These are phyloP conservation scores for Lobulomyces angularis DNA, from an alignment of 192 early-diverging fungal species.

Conservation along the genomic window DNA sequence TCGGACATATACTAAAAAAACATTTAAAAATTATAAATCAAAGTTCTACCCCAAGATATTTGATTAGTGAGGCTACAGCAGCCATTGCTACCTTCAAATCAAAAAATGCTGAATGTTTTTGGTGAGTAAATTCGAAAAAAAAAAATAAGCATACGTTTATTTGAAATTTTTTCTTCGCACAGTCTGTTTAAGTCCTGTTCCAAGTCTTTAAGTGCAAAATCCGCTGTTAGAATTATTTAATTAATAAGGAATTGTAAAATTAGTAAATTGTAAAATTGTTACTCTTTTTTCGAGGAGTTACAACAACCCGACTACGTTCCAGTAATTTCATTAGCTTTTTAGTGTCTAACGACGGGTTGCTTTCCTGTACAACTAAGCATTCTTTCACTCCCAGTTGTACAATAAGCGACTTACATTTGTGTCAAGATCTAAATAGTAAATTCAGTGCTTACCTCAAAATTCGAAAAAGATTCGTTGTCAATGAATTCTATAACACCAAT, in stretches of 20 bases:
- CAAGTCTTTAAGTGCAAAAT: slow-evolving; percentile 64
- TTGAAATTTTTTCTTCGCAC: slow-evolving; percentile 49
- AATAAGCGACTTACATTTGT: slow-evolving; percentile 47
- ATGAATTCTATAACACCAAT: slow-evolving; percentile 81
- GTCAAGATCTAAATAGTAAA: slow-evolving; percentile 1
- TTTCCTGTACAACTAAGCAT: slow-evolving; percentile 56
- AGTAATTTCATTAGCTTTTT: slow-evolving; percentile 58
- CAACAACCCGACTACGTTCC: slow-evolving; percentile 62
- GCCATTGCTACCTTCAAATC: slow-evolving; percentile 60
- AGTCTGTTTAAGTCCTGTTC: slow-evolving; percentile 80
- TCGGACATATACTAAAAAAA: slow-evolving; percentile 52
- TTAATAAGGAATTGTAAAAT: slow-evolving; percentile 1
- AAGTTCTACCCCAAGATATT: slow-evolving; percentile 45
- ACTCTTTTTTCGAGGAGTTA: slow-evolving; percentile 56
- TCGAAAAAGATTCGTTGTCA: slow-evolving; percentile 86
- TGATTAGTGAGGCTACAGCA: slow-evolving; percentile 54
- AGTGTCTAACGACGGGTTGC: slow-evolving; percentile 51
- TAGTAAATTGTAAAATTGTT: slow-evolving; percentile 2
- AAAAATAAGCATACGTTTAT: slow-evolving; percentile 51
- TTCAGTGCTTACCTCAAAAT: slow-evolving; percentile 58
- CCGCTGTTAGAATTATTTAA: slow-evolving; percentile 15
- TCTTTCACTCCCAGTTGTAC: slow-evolving; percentile 93
- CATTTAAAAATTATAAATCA: slow-evolving; percentile 3
- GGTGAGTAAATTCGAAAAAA: neutral
- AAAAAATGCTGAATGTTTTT: slow-evolving; percentile 43